These are phyloP conservation scores for Pontederia paniculata DNA, from an alignment of 176 grass and related monocot genomes.

Conservation along the genomic window DNA sequence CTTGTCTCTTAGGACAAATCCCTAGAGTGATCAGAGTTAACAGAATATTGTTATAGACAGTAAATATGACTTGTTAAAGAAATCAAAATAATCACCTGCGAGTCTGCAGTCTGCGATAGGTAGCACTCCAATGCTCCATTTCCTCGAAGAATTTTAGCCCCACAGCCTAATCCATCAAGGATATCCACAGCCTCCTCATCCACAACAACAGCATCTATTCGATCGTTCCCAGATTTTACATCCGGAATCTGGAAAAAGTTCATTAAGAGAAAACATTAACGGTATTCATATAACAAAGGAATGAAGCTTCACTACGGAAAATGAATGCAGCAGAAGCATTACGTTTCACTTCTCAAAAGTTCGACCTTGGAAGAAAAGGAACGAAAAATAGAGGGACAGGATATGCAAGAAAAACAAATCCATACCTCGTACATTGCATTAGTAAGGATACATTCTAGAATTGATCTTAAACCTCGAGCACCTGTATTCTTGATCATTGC, in stretches of 20 bases:
- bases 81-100: conserved; percentile 28
- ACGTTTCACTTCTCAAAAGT: neutral
- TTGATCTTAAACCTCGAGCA: conserved; percentile 80
- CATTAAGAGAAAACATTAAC: conserved; percentile 13
- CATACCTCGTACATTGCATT: conserved; percentile 99
- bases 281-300: conserved; percentile 1
- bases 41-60: neutral
- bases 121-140: conserved; percentile 59
- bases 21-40: neutral
- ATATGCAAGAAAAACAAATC: neutral
- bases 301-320: neutral
- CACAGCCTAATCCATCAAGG: conserved; percentile 43
- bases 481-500: conserved; percentile 71
- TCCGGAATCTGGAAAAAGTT: conserved; percentile 68
- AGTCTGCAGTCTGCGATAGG: conserved; percentile 30
- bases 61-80: neutral
- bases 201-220: conserved; percentile 82
- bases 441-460: conserved; percentile 76
- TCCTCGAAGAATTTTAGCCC: conserved; percentile 88
- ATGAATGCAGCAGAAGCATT: neutral
- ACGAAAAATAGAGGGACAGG: conserved; percentile 1
- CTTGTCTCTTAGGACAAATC: too few relatives aligned
- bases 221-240: conserved; percentile 49
- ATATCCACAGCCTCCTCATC: conserved; percentile 73
- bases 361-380: neutral